Percentiles rank a stretch among this genome's conserved stretches.
These are phyloP conservation scores for Neonectria faginata DNA, from an alignment of 2,329 filamentous ascomycete genomes.

Conservation along the genomic window DNA sequence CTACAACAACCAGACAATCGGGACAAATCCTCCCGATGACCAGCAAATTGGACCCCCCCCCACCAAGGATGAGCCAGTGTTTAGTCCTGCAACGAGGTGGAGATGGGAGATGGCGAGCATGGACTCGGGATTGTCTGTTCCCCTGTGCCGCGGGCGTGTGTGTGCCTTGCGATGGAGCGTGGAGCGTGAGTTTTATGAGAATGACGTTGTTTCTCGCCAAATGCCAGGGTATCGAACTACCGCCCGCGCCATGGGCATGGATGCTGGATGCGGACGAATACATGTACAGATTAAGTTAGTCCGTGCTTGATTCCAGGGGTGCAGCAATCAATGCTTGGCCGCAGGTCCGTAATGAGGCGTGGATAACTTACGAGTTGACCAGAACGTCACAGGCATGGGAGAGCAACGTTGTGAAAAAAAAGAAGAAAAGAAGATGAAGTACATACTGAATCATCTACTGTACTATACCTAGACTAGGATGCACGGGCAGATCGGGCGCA, in stretches of 20 bases:
- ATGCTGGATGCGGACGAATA: background rate
- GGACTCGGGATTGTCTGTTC: slow-evolving; percentile 10
- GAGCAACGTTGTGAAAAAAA: background rate
- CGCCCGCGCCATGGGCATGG: background rate
- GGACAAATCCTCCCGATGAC: slow-evolving; percentile 18
- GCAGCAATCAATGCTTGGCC: background rate
- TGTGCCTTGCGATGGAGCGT: background rate
- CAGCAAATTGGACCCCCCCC: background rate
- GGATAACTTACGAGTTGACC: background rate
- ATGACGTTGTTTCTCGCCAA: slow-evolving; percentile 4
- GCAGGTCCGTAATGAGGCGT: background rate
- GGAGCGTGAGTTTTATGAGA: slow-evolving; percentile 5
- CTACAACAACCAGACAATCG: slow-evolving; percentile 11
- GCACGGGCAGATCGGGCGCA: background rate
- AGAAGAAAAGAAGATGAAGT: background rate
- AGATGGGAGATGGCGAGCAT: slow-evolving; percentile 9
- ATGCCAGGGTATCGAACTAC: background rate
- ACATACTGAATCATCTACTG: background rate
- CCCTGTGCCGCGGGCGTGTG: slow-evolving; percentile 9
- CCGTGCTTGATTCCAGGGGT: background rate
- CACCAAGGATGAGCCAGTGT: background rate
- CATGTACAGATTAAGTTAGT: no score
- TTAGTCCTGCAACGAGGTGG: slow-evolving; percentile 16
- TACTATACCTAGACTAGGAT: background rate
- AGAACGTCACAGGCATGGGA: background rate